A percentile compares a stretch with the other conserved stretches of the same genome.
phyloP scores from a whole-genome alignment of 495 filamentous ascomycete species.

The Lindgomyces ingoldianus region DNA sequence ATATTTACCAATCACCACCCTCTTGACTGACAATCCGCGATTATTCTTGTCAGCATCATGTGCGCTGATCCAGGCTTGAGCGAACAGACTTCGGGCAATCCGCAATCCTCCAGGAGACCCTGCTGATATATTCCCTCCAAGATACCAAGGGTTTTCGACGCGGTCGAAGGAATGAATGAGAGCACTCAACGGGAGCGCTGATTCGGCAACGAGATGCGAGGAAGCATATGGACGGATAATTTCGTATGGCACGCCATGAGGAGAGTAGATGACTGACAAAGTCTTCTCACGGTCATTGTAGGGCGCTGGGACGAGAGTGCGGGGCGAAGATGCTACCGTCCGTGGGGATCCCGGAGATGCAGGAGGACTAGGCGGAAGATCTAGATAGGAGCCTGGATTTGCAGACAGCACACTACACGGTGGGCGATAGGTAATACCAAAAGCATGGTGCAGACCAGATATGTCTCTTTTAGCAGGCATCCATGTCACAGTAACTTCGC shows the following conservation, averaged over 20 bases:
- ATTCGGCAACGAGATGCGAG: conserved; percentile 56
- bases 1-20: conserved; percentile 53
- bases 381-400: conserved; percentile 33
- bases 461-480: conserved; percentile 63
- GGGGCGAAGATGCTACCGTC: conserved; percentile 29
- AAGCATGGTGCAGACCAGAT: conserved; percentile 62
- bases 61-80: conserved; percentile 63
- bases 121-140: conserved; percentile 62
- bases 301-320: conserved; percentile 32
- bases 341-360: conserved; percentile 33
- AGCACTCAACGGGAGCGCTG: conserved; percentile 62
- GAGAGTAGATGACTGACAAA: conserved; percentile 61
- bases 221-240: conserved; percentile 56
- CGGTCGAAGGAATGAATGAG: conserved; percentile 66
- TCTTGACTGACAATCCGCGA: conserved; percentile 53
- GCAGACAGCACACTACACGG: conserved; percentile 47
- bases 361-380: conserved; percentile 38
- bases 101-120: conserved; percentile 60
- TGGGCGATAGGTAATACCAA: conserved; percentile 70
- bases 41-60: conserved; percentile 67
- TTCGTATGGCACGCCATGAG: conserved; percentile 57
- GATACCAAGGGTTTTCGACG: conserved; percentile 62
- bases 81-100: conserved; percentile 56
- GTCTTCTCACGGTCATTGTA: conserved; percentile 41
- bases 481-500: conserved; percentile 66